Evolutionary conservation across 192 early-diverging fungal species (phyloP).

Genomic region (Umbelopsis vinacea): DNA sequence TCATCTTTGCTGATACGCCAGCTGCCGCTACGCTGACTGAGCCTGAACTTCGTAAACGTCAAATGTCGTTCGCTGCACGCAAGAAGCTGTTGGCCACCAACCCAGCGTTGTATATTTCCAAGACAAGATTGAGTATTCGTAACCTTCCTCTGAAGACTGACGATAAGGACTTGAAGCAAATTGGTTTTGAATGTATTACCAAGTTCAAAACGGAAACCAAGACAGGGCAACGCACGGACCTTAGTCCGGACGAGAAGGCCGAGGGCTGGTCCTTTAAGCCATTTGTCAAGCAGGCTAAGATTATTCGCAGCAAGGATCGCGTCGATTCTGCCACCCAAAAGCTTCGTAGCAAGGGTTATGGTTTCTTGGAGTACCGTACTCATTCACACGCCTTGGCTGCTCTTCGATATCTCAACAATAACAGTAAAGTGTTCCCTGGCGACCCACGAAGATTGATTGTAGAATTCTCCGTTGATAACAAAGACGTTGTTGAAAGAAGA

Average conservation of each 20-base stretch:
- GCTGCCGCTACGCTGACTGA: slow-evolving; percentile 72
- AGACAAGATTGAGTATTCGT: slow-evolving; percentile 87
- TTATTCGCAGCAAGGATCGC: slow-evolving; percentile 77
- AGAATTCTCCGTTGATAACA: slow-evolving; percentile 93
- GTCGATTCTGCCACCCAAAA: slow-evolving; percentile 74
- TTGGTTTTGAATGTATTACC: slow-evolving; percentile 66
- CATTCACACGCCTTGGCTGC: slow-evolving; percentile 94
- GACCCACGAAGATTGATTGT: slow-evolving; percentile 80
- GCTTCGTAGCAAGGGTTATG: slow-evolving; percentile 83
- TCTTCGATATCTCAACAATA: slow-evolving; percentile 90
- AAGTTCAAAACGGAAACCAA: slow-evolving; percentile 81
- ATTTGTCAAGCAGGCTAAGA: slow-evolving; percentile 76
- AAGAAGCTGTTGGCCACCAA: slow-evolving; percentile 83
- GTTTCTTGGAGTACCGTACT: slow-evolving; percentile 88
- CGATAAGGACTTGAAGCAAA: slow-evolving; percentile 68
- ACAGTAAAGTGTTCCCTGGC: slow-evolving; percentile 61
- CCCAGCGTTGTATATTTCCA: slow-evolving; percentile 88
- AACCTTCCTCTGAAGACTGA: slow-evolving; percentile 78
- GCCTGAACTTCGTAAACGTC: slow-evolving; percentile 82
- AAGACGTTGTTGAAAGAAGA: slow-evolving; percentile 74
- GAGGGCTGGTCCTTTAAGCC: slow-evolving; percentile 69
- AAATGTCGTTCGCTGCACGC: slow-evolving; percentile 78
- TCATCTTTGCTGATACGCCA: slow-evolving; percentile 84
- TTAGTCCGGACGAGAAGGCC: slow-evolving; percentile 63
- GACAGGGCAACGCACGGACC: slow-evolving; percentile 51